A percentile compares a stretch with the other conserved stretches of the same genome.
phyloP scores from a whole-genome alignment of 1,139 yeast species.

The Meyerozyma elateridarum region DNA sequence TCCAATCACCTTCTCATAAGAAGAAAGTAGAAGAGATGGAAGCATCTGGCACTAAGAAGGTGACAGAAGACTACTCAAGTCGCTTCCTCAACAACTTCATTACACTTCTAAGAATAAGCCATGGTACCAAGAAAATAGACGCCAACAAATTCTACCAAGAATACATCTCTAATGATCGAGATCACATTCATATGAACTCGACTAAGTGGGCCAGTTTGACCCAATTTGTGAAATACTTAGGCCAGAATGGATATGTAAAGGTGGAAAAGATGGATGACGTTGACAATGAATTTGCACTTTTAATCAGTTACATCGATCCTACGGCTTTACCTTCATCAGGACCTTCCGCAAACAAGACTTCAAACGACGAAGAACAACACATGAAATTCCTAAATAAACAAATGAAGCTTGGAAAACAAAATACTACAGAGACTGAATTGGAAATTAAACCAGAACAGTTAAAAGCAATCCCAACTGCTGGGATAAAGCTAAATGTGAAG shows the following conservation, averaged over 20 bases:
- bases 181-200: conserved; percentile 88
- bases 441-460: no score
- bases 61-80: conserved; percentile 56
- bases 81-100: conserved; percentile 65
- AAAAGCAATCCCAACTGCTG: no score
- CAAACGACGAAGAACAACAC: conserved; percentile 9
- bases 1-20: conserved; percentile 70
- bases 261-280: conserved; percentile 41
- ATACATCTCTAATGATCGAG: conserved; percentile 64
- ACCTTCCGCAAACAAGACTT: no score
- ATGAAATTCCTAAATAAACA: conserved; percentile 11
- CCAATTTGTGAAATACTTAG: conserved; percentile 63
- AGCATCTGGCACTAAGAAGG: conserved; percentile 34
- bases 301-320: conserved; percentile 1
- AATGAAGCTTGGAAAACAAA: conserved; percentile 9
- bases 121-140: conserved; percentile 76
- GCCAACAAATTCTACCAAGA: conserved; percentile 91
- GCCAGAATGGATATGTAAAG: conserved; percentile 52
- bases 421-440: no score
- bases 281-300: conserved; percentile 22
- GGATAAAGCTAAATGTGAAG: no score
- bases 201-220: conserved; percentile 76
- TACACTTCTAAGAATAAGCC: conserved; percentile 55
- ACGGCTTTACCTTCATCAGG: no score
- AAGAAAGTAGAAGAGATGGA: conserved; percentile 39